Percentiles rank a stretch among this genome's conserved stretches.
phyloP scores from a whole-genome alignment of 345 rosid species.

The Dovyalis caffra region DNA sequence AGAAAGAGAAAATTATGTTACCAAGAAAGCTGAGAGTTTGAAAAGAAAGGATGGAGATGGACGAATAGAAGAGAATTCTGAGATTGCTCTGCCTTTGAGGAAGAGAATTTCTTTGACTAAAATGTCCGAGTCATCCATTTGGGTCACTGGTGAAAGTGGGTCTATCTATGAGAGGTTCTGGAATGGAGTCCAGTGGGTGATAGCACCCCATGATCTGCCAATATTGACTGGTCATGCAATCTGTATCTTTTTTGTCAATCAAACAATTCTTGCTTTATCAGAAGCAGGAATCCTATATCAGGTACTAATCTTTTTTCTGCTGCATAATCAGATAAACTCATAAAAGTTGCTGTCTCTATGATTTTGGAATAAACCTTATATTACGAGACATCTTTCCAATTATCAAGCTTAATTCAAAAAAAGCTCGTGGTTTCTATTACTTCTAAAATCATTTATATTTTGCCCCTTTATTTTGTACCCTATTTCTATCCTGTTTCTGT shows the following conservation, averaged over 20 bases:
- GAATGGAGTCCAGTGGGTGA: constrained; percentile 76
- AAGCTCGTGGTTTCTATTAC: neutral
- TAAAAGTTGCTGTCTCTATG: neutral
- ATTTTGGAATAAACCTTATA: neutral
- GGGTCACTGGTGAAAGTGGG: constrained; percentile 73
- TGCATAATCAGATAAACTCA: neutral
- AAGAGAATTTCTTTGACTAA: constrained; percentile 57
- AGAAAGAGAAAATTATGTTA: constrained; percentile 14
- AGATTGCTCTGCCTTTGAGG: constrained; percentile 40
- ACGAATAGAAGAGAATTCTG: constrained; percentile 20
- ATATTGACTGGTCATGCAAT: constrained; percentile 42
- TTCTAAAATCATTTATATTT: neutral
- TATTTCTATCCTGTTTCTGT: neutral
- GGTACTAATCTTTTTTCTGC: constrained; percentile 31
- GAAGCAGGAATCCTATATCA: constrained; percentile 57
- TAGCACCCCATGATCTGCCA: constrained; percentile 63
- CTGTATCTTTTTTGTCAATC: constrained; percentile 51
- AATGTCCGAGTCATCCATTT: constrained; percentile 60
- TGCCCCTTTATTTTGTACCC: neutral
- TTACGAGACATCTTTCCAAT: neutral
- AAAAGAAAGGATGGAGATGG: constrained; percentile 22
- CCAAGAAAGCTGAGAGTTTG: constrained; percentile 15
- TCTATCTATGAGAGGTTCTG: constrained; percentile 68
- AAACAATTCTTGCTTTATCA: constrained; percentile 59
- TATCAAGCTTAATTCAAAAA: neutral